Percentiles rank a stretch among this genome's conserved stretches.
phyloP scores from a whole-genome alignment of 169 alveolate species.

The Ichthyophthirius multifiliis region DNA sequence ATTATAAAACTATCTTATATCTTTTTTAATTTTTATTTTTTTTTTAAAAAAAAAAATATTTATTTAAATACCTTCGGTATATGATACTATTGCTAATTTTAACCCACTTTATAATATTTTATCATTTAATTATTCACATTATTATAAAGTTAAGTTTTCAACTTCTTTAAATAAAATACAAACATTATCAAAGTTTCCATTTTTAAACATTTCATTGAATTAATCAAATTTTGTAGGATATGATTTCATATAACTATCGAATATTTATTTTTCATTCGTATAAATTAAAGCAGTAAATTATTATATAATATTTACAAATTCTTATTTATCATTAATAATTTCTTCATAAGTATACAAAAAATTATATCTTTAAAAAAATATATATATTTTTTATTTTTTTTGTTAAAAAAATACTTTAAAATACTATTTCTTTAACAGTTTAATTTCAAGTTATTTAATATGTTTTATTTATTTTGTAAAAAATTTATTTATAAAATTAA shows the following conservation, averaged over 20 bases:
- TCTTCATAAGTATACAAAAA: slow-evolving; percentile 26
- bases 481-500: slow-evolving; percentile 24
- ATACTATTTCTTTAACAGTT: slow-evolving; percentile 21
- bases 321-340: not conserved
- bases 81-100: no score
- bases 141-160: no score
- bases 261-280: not conserved
- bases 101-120: no score
- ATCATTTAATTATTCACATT: no score
- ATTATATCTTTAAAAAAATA: slow-evolving; percentile 15
- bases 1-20: not conserved
- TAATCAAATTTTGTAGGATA: no score
- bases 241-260: not conserved
- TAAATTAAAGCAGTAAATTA: slow-evolving; percentile 4
- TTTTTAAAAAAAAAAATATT: no score
- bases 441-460: slow-evolving; percentile 15
- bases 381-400: not conserved
- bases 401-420: not conserved
- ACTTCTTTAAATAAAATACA: no score
- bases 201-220: no score
- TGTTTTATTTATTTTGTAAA: slow-evolving; percentile 7
- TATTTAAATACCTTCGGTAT: no score
- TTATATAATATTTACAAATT: slow-evolving; percentile 9
- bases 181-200: no score
- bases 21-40: no score